A percentile compares a stretch with the other conserved stretches of the same genome.
These are phyloP conservation scores for Backusella australiensis DNA, from an alignment of 192 early-diverging fungal genomes.

Conservation along the genomic window DNA sequence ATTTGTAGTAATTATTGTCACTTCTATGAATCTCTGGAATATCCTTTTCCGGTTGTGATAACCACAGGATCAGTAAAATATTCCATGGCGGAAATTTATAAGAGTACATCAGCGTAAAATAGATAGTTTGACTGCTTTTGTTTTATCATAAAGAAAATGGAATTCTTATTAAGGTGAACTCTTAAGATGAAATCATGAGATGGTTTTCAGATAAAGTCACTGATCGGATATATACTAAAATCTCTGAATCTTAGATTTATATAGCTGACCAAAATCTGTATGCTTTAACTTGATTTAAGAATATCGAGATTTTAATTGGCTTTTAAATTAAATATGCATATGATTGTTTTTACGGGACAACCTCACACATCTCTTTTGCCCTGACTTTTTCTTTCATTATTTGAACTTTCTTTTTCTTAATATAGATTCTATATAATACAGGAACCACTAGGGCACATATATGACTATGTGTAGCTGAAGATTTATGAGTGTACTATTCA, in stretches of 20 bases:
- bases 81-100: conserved; percentile 1
- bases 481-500: not conserved
- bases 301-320: not conserved
- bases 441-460: not conserved
- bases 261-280: not conserved
- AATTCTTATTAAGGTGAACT: not conserved
- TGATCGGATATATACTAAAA: not conserved
- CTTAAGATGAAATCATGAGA: not conserved
- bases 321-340: not conserved
- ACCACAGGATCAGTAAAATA: not conserved
- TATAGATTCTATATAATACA: not conserved
- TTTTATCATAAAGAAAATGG: too few species aligned
- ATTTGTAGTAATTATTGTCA: not conserved
- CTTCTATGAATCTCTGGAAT: not conserved
- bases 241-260: too few species aligned
- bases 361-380: not conserved
- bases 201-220: not conserved
- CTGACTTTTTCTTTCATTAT: not conserved
- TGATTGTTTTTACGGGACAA: not conserved
- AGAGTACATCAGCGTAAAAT: too few species aligned
- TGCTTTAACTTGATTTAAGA: not conserved
- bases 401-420: not conserved
- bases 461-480: too few species aligned
- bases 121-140: too few species aligned
- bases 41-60: not conserved